These are phyloP conservation scores for Colletotrichum tanaceti DNA, from an alignment of 2,329 filamentous ascomycete species.

Conservation along the genomic window DNA sequence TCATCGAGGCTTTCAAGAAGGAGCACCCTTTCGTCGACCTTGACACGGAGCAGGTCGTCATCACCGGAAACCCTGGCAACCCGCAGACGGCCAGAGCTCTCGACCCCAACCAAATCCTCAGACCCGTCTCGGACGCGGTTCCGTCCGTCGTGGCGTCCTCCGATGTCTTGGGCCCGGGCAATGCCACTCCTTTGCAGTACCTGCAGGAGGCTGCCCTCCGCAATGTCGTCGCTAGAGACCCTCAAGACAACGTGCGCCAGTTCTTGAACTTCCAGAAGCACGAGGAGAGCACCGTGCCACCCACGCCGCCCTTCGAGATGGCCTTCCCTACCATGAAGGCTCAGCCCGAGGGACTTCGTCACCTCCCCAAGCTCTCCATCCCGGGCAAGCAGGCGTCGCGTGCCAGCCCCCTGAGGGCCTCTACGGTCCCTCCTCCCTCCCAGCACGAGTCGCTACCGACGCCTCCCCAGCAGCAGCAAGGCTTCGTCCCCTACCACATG, in stretches of 20 bases:
- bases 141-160: slow-evolving; percentile 92
- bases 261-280: slow-evolving; percentile 86
- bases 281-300: slow-evolving; percentile 69
- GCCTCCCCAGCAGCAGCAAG: slow-evolving; percentile 40
- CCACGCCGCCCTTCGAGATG: slow-evolving; percentile 77
- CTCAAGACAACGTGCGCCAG: slow-evolving; percentile 92
- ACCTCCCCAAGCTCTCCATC: slow-evolving; percentile 72
- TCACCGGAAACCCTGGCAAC: slow-evolving; percentile 84
- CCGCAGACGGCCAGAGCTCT: slow-evolving; percentile 71
- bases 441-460: slow-evolving; percentile 43
- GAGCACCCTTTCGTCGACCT: slow-evolving; percentile 77
- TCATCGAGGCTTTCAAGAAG: slow-evolving; percentile 79
- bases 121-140: slow-evolving; percentile 79
- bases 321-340: slow-evolving; percentile 57
- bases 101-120: slow-evolving; percentile 66
- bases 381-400: slow-evolving; percentile 55
- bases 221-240: slow-evolving; percentile 77
- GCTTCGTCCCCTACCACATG: slow-evolving; percentile 65
- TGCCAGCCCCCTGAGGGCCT: slow-evolving; percentile 46
- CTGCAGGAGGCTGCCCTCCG: slow-evolving; percentile 81
- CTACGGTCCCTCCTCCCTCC: slow-evolving; percentile 47
- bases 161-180: slow-evolving; percentile 82
- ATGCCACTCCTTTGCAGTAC: slow-evolving; percentile 71
- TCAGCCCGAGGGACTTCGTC: slow-evolving; percentile 67
- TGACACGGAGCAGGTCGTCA: slow-evolving; percentile 75